A percentile compares a stretch with the other conserved stretches of the same genome.
phyloP scores from a whole-genome alignment of 768 basidiomycete species.

The Hygrocybe punicea region DNA sequence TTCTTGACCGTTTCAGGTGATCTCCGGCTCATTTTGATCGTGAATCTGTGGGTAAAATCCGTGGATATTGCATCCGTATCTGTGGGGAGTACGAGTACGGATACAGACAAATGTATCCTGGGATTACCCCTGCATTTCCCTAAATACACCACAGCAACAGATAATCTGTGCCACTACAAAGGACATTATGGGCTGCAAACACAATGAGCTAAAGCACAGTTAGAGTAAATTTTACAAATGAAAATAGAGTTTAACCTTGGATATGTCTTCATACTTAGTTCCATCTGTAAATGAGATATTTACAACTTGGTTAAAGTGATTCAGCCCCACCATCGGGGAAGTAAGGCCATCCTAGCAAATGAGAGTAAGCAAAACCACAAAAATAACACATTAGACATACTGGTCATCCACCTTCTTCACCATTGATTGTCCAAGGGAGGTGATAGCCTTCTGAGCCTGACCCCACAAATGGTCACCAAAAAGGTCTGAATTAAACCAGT shows the following conservation, averaged over 20 bases:
- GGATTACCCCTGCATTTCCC: slow-evolving; percentile 31
- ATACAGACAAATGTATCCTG: too few relatives aligned
- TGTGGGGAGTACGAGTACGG: too few relatives aligned
- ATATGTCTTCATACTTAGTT: slow-evolving; percentile 35
- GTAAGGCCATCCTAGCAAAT: slow-evolving; percentile 20
- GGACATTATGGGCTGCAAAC: slow-evolving; percentile 24
- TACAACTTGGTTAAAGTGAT: slow-evolving; percentile 28
- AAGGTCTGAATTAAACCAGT: slow-evolving; percentile 33
- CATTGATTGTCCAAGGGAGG: slow-evolving; percentile 9
- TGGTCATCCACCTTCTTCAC: slow-evolving; percentile 20
- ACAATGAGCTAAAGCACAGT: slow-evolving; percentile 22
- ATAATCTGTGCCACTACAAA: slow-evolving; percentile 20
- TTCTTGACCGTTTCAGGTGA: too few relatives aligned
- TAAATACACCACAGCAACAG: slow-evolving; percentile 26
- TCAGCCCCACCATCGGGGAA: slow-evolving; percentile 36
- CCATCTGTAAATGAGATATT: slow-evolving; percentile 33
- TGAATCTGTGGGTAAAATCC: too few relatives aligned
- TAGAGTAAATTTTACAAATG: not conserved
- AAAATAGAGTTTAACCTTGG: slow-evolving; percentile 24
- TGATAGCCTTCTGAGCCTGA: slow-evolving; percentile 23
- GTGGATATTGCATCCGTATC: too few relatives aligned
- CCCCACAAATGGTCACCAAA: slow-evolving; percentile 32
- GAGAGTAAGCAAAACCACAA: not conserved
- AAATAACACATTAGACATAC: slow-evolving; percentile 19
- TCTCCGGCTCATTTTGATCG: too few relatives aligned